Evolutionary conservation across 192 early-diverging fungal species (phyloP).

Genomic region (Backusella circina): DNA sequence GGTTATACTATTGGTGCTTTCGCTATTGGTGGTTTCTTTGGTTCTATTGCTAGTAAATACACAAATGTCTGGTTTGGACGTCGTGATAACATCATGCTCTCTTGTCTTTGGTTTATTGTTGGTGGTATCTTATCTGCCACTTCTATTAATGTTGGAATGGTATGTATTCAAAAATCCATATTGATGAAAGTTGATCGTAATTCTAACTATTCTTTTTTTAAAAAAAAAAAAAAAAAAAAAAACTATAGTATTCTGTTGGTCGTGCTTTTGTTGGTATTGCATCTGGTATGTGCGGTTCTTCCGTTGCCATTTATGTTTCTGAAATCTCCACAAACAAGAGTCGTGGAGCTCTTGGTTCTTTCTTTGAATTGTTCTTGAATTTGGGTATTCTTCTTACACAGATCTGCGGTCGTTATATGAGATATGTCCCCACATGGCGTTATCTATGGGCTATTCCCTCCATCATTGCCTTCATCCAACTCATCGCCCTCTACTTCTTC

Average conservation of each 20-base stretch:
- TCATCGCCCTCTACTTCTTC: constrained; percentile 54
- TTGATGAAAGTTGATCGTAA: neutral
- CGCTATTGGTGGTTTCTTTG: constrained; percentile 55
- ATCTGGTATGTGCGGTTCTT: constrained; percentile 63
- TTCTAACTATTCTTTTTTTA: neutral
- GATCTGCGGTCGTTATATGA: constrained; percentile 59
- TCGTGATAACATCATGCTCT: constrained; percentile 54
- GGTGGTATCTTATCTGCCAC: constrained; percentile 63
- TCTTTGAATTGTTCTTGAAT: constrained; percentile 78
- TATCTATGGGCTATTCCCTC: constrained; percentile 64
- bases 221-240: too few relatives aligned
- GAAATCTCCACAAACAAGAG: constrained; percentile 74
- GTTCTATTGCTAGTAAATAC: constrained; percentile 48
- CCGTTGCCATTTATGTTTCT: constrained; percentile 64
- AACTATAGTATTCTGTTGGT: constrained; percentile 47
- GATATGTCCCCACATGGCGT: constrained; percentile 64
- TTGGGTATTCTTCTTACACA: constrained; percentile 77
- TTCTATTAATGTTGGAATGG: constrained; percentile 55
- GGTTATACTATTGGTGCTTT: constrained; percentile 46
- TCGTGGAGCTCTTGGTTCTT: constrained; percentile 68
- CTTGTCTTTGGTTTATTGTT: constrained; percentile 63
- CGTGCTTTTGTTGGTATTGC: constrained; percentile 75
- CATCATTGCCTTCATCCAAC: constrained; percentile 56
- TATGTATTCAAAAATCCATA: neutral
- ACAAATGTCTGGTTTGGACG: constrained; percentile 44